Percentiles rank a stretch among this genome's conserved stretches.
Conservation (phyloP, 495 filamentous ascomycete genomes). For the Trichoderma virens region DNA sequence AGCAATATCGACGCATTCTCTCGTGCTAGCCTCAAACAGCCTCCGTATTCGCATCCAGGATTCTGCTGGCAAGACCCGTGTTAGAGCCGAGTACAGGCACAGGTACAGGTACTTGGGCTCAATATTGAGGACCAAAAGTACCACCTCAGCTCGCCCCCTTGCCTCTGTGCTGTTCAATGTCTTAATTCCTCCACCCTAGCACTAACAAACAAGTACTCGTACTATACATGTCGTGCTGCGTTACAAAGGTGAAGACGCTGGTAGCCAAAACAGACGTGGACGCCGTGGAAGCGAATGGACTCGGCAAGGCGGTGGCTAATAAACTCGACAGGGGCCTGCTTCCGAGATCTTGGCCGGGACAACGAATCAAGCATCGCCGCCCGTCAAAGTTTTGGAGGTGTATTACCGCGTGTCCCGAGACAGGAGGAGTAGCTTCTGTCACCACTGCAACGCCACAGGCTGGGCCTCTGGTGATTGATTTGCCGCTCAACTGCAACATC, state of each 20-base stretch:
- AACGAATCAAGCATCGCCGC: slow-evolving; percentile 7
- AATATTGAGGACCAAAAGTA: too few relatives aligned
- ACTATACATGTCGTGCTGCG: not conserved
- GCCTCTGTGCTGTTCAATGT: too few relatives aligned
- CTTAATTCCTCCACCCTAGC: too few relatives aligned
- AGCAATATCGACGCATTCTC: too few relatives aligned
- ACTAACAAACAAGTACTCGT: too few relatives aligned
- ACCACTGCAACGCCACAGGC: not conserved
- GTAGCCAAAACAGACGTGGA: not conserved
- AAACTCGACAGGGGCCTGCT: not conserved
- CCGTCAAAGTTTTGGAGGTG: not conserved
- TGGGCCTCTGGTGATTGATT: not conserved
- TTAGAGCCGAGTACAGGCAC: too few relatives aligned
- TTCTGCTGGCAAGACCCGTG: too few relatives aligned
- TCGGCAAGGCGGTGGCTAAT: slow-evolving; percentile 4
- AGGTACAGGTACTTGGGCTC: too few relatives aligned
- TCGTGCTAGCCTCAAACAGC: too few relatives aligned
- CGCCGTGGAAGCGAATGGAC: slow-evolving; percentile 6
- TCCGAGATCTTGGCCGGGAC: slow-evolving; percentile 4
- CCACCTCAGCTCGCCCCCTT: too few relatives aligned
- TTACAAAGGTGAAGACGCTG: too few relatives aligned
- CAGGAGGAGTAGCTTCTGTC: not conserved
- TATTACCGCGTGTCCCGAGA: slow-evolving; percentile 6
- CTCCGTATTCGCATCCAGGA: too few relatives aligned
- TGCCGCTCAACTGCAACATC: not conserved